phyloP scores from a whole-genome alignment of 1,139 yeast genomes.

The Yamadazyma jaroonii region DNA sequence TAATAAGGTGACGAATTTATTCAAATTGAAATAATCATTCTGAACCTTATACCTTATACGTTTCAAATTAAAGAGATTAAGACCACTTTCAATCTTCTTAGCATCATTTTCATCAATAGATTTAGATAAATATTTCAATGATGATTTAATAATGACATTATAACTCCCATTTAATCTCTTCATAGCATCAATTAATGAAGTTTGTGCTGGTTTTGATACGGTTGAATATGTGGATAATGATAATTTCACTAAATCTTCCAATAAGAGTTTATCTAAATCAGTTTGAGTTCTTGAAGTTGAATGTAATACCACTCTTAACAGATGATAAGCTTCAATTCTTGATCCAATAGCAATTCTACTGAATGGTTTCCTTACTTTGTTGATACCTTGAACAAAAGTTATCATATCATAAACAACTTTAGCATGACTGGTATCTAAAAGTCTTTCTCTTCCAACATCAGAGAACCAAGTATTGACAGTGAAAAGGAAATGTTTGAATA shows the following conservation, averaged over 20 bases:
- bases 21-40: constrained; percentile 55
- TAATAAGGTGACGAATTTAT: constrained; percentile 45
- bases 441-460: constrained; percentile 76
- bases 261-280: constrained; percentile 57
- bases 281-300: constrained; percentile 75
- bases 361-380: constrained; percentile 60
- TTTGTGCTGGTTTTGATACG: constrained; percentile 69
- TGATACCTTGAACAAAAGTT: constrained; percentile 38
- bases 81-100: constrained; percentile 65
- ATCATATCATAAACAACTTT: constrained; percentile 35
- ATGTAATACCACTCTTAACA: constrained; percentile 70
- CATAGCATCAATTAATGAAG: constrained; percentile 66
- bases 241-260: constrained; percentile 67
- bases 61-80: constrained; percentile 53
- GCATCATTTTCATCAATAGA: constrained; percentile 55
- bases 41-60: constrained; percentile 54
- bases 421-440: constrained; percentile 54
- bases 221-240: constrained; percentile 72
- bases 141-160: constrained; percentile 43
- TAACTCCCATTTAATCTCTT: constrained; percentile 74
- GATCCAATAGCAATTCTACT: constrained; percentile 79
- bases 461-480: constrained; percentile 78
- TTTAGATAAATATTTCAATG: constrained; percentile 48
- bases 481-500: constrained; percentile 63
- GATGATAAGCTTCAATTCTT: constrained; percentile 74